Conservation (phyloP, 1,139 yeast genomes). For the Debaryomyces psychrophilus region DNA sequence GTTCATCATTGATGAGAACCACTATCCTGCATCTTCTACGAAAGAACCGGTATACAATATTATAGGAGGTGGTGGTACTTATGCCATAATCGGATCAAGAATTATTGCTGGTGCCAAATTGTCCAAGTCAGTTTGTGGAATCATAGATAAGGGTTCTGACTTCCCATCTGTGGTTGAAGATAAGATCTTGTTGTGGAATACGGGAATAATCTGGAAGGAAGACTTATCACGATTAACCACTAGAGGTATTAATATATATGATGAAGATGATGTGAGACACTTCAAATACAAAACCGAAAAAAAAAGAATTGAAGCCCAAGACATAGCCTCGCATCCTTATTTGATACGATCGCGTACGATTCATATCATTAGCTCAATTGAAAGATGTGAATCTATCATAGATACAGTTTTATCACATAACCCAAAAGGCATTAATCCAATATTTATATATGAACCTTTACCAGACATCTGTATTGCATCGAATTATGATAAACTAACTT, state of each 20-base stretch:
- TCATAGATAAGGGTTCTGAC: conserved; percentile 79
- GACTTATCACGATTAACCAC: conserved; percentile 65
- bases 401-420: conserved; percentile 27
- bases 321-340: conserved; percentile 45
- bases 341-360: conserved; percentile 50
- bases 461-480: conserved; percentile 71
- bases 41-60: conserved; percentile 53
- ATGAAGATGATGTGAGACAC: conserved; percentile 58
- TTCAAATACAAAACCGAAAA: conserved; percentile 57
- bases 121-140: conserved; percentile 56
- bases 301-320: conserved; percentile 62
- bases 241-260: conserved; percentile 78
- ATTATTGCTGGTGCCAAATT: conserved; percentile 44
- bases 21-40: conserved; percentile 48
- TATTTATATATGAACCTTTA: conserved; percentile 81
- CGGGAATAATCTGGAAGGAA: conserved; percentile 59
- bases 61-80: conserved; percentile 91
- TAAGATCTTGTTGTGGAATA: conserved; percentile 60
- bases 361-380: conserved; percentile 79
- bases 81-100: conserved; percentile 77
- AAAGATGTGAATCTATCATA: conserved; percentile 54
- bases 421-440: conserved; percentile 31
- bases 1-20: conserved; percentile 91
- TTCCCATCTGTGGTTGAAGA: conserved; percentile 57
- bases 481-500: conserved; percentile 41